Conservation (phyloP, 495 filamentous ascomycete genomes). For the Jackrogersella multiformis region DNA sequence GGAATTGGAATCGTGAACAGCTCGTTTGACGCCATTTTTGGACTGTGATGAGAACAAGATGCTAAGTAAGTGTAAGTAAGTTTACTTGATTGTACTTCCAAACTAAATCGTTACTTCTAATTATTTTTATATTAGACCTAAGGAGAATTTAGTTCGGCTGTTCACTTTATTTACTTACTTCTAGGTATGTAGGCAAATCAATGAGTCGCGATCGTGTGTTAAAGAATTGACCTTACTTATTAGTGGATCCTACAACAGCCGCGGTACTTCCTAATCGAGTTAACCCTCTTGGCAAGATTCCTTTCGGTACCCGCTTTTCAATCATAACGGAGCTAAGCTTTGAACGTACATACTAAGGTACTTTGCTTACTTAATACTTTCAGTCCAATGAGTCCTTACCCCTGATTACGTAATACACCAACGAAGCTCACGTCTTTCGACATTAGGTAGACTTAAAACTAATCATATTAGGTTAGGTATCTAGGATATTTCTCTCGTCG, state of each 20-base stretch:
- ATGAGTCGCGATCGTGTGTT: constrained; percentile 16
- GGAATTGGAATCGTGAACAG: constrained; percentile 57
- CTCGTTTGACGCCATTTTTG: constrained; percentile 30
- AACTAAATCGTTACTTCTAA: neutral
- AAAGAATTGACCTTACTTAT: neutral
- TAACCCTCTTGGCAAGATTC: neutral
- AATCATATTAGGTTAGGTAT: no score
- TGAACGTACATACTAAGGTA: no score
- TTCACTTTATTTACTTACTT: no score
- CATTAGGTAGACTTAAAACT: no score
- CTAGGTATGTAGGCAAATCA: no score
- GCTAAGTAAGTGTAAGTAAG: neutral
- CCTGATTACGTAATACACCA: no score
- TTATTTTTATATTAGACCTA: neutral
- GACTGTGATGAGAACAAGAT: neutral
- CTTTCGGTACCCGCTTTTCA: no score
- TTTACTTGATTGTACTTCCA: neutral
- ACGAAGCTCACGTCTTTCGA: no score
- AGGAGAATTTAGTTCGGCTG: neutral
- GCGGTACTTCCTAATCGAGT: constrained; percentile 20
- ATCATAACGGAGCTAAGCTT: no score
- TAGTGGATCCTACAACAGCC: constrained; percentile 1
- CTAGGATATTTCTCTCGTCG: no score
- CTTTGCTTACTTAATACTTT: no score
- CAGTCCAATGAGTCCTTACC: no score